phyloP scores from a whole-genome alignment of 2,329 filamentous ascomycete genomes.

The Corinectria fuckeliana region DNA sequence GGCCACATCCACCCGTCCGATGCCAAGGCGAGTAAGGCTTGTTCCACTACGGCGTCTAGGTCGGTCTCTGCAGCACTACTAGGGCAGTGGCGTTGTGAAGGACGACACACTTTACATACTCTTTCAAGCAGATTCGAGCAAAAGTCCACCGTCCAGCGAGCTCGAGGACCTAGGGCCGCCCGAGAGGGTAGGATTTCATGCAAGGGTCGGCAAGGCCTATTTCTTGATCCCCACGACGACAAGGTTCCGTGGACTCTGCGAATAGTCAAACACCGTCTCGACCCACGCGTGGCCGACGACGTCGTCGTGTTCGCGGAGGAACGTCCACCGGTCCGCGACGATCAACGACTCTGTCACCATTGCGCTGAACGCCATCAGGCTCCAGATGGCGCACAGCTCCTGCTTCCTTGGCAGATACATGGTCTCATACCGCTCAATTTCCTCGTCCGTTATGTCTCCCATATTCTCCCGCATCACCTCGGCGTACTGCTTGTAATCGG shows the following conservation, averaged over 20 bases:
- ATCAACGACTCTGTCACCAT: constrained; percentile 88
- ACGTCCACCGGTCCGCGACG: constrained; percentile 89
- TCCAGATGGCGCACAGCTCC: constrained; percentile 88
- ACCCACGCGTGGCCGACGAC: constrained; percentile 83
- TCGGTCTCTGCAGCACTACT: constrained; percentile 16
- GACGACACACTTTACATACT: constrained; percentile 20
- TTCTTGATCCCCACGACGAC: constrained; percentile 92
- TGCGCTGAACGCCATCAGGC: constrained; percentile 94
- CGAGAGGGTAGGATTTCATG: constrained; percentile 2
- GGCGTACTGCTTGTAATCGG: constrained; percentile 64
- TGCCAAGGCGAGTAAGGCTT: constrained; percentile 16
- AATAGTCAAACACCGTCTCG: constrained; percentile 90
- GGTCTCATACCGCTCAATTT: constrained; percentile 74
- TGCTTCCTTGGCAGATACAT: constrained; percentile 72
- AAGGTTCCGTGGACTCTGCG: constrained; percentile 83
- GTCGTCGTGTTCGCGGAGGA: constrained; percentile 76
- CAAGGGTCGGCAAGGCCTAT: constrained; percentile 31
- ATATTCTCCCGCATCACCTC: constrained; percentile 70
- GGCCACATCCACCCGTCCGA: constrained; percentile 14
- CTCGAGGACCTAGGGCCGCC: background rate
- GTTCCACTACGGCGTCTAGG: constrained; percentile 16
- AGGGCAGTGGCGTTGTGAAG: constrained; percentile 2
- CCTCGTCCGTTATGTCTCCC: constrained; percentile 72
- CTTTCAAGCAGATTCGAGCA: constrained; percentile 3
- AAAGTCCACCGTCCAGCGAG: background rate